Evolutionary conservation across 441 rosid species (phyloP).

Genomic region (Metrosideros polymorpha): DNA sequence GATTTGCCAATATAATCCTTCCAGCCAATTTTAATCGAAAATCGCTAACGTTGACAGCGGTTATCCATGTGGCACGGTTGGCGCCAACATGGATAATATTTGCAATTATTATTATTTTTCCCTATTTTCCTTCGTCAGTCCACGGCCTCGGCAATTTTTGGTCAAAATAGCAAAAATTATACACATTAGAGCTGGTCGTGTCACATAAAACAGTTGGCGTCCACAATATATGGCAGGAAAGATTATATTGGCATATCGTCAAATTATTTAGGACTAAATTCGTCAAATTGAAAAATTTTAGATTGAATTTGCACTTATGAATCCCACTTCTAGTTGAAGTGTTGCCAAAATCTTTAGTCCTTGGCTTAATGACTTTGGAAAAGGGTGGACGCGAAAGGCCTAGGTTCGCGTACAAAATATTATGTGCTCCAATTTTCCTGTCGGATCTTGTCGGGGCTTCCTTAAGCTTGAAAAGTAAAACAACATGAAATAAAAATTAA

Average conservation of each 20-base stretch:
- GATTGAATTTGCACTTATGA: too few relatives aligned
- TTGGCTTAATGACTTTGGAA: background rate
- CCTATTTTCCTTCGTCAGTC: background rate
- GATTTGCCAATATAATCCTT: too few relatives aligned
- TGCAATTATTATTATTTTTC: too few relatives aligned
- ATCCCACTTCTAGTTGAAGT: background rate
- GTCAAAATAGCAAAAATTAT: too few relatives aligned
- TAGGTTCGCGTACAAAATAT: background rate
- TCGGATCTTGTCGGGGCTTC: background rate
- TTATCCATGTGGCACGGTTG: background rate
- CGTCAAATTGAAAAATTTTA: background rate
- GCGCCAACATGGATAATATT: background rate
- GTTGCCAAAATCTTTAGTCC: background rate
- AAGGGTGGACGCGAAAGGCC: background rate
- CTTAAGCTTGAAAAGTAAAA: background rate
- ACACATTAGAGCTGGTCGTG: too few relatives aligned
- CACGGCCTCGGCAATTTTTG: background rate
- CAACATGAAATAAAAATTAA: background rate
- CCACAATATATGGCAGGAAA: too few relatives aligned
- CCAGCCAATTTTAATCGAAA: background rate
- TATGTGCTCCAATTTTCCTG: background rate
- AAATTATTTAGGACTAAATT: background rate
- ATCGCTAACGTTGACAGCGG: rapidly evolving
- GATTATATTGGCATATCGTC: background rate
- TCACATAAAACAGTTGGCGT: too few relatives aligned